Conservation (phyloP, 1,139 yeast genomes). For the Magnusiomyces sp. region DNA sequence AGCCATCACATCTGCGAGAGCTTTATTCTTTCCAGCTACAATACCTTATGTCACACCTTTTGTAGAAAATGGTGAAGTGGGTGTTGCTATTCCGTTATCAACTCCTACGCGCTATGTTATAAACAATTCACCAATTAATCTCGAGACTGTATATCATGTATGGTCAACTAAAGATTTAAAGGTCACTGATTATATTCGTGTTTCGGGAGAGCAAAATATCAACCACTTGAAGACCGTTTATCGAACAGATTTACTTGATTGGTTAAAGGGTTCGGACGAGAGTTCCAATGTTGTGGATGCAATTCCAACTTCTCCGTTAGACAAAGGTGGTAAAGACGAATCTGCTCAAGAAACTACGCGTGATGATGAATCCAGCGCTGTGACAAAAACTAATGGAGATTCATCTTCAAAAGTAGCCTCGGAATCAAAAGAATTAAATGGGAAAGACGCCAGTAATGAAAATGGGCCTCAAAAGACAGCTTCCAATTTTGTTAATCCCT, state of each 20-base stretch:
- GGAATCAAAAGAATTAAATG: not conserved
- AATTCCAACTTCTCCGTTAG: slow-evolving; percentile 25
- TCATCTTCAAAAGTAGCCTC: not conserved
- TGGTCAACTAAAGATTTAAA: slow-evolving; percentile 71
- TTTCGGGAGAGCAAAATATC: slow-evolving; percentile 56
- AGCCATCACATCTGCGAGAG: slow-evolving; percentile 16
- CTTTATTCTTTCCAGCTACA: slow-evolving; percentile 2
- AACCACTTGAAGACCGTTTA: slow-evolving; percentile 76
- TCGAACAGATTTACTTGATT: slow-evolving; percentile 72
- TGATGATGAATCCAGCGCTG: not conserved
- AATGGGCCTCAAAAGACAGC: not conserved
- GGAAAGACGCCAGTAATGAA: not conserved
- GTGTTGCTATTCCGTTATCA: not conserved
- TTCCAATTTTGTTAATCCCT: not conserved
- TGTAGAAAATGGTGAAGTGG: slow-evolving; percentile 2
- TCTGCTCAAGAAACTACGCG: not conserved
- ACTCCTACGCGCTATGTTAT: slow-evolving; percentile 9
- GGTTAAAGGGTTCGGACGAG: slow-evolving; percentile 55
- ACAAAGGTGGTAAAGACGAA: slow-evolving; percentile 4
- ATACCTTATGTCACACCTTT: slow-evolving; percentile 3
- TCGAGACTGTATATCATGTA: slow-evolving; percentile 65
- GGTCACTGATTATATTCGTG: slow-evolving; percentile 74
- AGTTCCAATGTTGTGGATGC: slow-evolving; percentile 3
- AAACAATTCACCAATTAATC: slow-evolving; percentile 23
- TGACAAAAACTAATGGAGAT: not conserved